Conservation (phyloP, 1,139 yeast species). For the Kodamaea plutei region DNA sequence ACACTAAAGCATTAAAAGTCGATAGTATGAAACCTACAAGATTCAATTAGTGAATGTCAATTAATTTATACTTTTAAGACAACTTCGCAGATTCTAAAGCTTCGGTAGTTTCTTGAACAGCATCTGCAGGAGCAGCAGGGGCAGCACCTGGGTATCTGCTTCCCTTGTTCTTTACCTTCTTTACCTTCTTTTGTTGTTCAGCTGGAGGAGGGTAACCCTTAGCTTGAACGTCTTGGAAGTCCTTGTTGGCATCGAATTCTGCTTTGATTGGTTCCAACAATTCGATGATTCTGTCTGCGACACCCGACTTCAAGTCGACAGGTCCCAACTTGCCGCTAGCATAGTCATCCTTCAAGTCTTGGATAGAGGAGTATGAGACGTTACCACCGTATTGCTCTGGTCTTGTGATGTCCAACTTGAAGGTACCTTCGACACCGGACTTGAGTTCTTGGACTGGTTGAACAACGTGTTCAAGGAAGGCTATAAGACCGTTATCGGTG, state of each 20-base stretch:
- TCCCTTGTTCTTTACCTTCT: constrained; percentile 79
- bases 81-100: constrained; percentile 7
- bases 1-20: too few relatives aligned
- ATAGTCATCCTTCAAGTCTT: constrained; percentile 68
- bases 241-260: constrained; percentile 56
- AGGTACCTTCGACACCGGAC: constrained; percentile 47
- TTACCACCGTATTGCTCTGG: constrained; percentile 98
- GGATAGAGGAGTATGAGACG: constrained; percentile 64
- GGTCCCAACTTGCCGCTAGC: constrained; percentile 75
- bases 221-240: constrained; percentile 68
- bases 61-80: too few relatives aligned
- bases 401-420: constrained; percentile 71
- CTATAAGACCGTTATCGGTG: constrained; percentile 83
- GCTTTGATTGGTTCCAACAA: constrained; percentile 82
- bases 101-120: too few relatives aligned
- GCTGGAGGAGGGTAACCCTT: constrained; percentile 83
- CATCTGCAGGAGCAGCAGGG: constrained; percentile 11
- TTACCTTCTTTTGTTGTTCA: constrained; percentile 58
- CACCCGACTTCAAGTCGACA: constrained; percentile 90
- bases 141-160: constrained; percentile 72
- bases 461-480: constrained; percentile 80
- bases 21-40: too few relatives aligned
- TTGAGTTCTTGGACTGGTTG: constrained; percentile 83
- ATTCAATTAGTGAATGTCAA: too few relatives aligned
- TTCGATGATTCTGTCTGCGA: constrained; percentile 74